Base-by-base conservation (phyloP, 179 eudicot species). In the Carnegiea gigantea region DNA sequence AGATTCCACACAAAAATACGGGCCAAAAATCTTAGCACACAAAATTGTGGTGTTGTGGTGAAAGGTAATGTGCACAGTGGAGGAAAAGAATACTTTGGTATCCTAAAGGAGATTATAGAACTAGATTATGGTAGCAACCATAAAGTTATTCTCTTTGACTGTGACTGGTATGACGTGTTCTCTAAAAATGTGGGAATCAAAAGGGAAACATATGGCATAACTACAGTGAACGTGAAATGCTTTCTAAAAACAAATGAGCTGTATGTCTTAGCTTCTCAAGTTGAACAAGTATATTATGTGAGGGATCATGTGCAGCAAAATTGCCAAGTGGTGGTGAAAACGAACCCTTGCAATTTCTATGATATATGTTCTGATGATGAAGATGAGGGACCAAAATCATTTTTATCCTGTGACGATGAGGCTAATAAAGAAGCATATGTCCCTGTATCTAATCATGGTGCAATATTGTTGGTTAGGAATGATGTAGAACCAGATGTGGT, bases 61-160 rank as follows among this genome's bases (percentile, higher is more conserved):
- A 70, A 70, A 70, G 74, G 74, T 13, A 46, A 70, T 33, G 46
- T 70, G 11, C 46, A 70, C 12, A 70, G 74, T 70, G 46, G 74
- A 17, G 74, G 15, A 17, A 70, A 30, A 6, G 74, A 70, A 10
- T 70, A 70, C 46, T 70, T 30, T 36, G 46, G n/a, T 18, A 15
- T 30, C n/a, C 46, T 70, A 17, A 8, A 70, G 13, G n/a, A 33
- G 2, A 18, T 70, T 17, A 15, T 26, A 26, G 38, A 67, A 18
- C 14, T 70, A 9, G 67, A 60, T 2, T 60, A 60, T 60, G 67
- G 20, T 60, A 60, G 24, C 20, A 60, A 20, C 0, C 67, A 60
- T n/a, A 60, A 60, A 9, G 67, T 60, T 13, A 18, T 5, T n/a
- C 24, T 60, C 10, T 70, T 70, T 33, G 33, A 17, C 15, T 70